A percentile compares a stretch with the other conserved stretches of the same genome.
phyloP scores from a whole-genome alignment of 2,329 filamentous ascomycete genomes.

The Diaporthe sp. region DNA sequence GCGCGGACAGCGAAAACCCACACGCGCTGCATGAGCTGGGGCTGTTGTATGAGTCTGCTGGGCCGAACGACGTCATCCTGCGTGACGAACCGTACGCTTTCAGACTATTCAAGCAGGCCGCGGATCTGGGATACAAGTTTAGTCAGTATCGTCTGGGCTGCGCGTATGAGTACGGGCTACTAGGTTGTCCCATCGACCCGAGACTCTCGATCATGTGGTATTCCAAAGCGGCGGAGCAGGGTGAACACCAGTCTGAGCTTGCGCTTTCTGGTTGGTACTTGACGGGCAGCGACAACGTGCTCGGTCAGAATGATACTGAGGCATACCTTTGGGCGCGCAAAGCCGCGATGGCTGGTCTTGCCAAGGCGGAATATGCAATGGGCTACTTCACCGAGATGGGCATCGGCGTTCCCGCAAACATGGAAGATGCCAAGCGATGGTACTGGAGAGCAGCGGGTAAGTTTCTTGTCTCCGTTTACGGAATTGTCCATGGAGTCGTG shows the following conservation, averaged over 20 bases:
- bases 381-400: constrained; percentile 97
- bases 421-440: constrained; percentile 98
- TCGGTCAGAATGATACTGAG: constrained; percentile 93
- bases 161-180: constrained; percentile 87
- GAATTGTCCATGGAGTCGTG: not conserved
- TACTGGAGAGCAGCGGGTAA: constrained; percentile 97
- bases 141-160: constrained; percentile 91
- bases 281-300: constrained; percentile 86
- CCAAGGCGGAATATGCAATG: constrained; percentile 98
- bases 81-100: constrained; percentile 85
- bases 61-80: constrained; percentile 77
- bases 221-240: constrained; percentile 87
- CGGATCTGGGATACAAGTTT: constrained; percentile 92
- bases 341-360: constrained; percentile 85
- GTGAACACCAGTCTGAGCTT: constrained; percentile 92
- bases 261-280: constrained; percentile 93
- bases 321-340: constrained; percentile 98
- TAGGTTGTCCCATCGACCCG: constrained; percentile 86
- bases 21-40: constrained; percentile 93
- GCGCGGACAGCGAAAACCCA: constrained; percentile 88
- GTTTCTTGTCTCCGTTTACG: constrained; percentile 58
- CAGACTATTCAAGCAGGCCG: constrained; percentile 86
- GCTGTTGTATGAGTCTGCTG: constrained; percentile 71
- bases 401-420: constrained; percentile 84
- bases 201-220: constrained; percentile 94